A percentile compares a stretch with the other conserved stretches of the same genome.
Conservation (phyloP, 164 flowering plant species). For the Macadamia tetraphylla region DNA sequence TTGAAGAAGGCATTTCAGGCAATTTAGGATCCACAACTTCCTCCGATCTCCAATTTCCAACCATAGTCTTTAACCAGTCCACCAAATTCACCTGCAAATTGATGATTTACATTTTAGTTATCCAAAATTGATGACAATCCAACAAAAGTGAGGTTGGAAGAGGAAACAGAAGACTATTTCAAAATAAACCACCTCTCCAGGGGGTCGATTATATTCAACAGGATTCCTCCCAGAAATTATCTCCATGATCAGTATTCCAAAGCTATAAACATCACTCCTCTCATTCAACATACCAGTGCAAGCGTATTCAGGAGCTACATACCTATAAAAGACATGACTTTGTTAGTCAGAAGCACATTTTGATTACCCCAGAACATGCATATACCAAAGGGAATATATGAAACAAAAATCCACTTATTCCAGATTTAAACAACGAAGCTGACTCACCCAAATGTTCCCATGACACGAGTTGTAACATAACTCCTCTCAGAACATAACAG, state of each 20-base stretch:
- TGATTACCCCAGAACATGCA: neutral
- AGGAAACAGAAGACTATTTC: neutral
- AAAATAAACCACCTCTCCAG: constrained; percentile 58
- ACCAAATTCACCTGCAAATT: constrained; percentile 67
- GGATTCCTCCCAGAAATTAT: constrained; percentile 85
- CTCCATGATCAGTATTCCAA: constrained; percentile 94
- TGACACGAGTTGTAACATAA: constrained; percentile 6
- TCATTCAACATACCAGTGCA: constrained; percentile 97
- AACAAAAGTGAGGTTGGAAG: neutral
- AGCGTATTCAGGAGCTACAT: constrained; percentile 99
- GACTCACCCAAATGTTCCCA: constrained; percentile 29
- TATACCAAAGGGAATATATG: neutral
- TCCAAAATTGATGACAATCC: neutral
- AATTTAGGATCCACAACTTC: constrained; percentile 86
- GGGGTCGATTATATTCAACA: constrained; percentile 75
- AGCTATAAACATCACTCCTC: constrained; percentile 90
- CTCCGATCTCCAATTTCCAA: constrained; percentile 67
- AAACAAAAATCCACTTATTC: neutral
- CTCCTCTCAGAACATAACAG: constrained; percentile 21
- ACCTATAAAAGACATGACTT: constrained; percentile 35
- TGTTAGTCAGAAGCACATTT: neutral
- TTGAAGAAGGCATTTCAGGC: constrained; percentile 73
- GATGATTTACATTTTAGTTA: neutral
- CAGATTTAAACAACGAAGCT: neutral
- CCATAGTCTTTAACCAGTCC: constrained; percentile 88